A percentile compares a stretch with the other conserved stretches of the same genome.
Evolutionary conservation across 2,329 filamentous ascomycete genomes (phyloP).

Genomic region (Neonectria hederae): DNA sequence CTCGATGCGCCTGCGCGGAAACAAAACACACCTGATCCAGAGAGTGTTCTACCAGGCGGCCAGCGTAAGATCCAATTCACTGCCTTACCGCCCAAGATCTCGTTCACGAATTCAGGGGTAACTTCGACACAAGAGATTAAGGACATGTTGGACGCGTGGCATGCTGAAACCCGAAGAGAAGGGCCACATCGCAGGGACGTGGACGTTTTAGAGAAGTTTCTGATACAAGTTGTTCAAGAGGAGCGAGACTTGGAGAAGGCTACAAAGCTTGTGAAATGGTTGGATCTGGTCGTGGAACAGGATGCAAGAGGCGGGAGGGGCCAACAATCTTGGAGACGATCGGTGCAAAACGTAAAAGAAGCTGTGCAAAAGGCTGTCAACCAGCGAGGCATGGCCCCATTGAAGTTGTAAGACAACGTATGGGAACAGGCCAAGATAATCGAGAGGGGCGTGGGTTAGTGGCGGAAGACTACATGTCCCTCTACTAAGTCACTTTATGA

Average conservation of each 20-base stretch:
- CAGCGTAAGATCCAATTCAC: conserved; percentile 60
- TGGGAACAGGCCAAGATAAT: background rate
- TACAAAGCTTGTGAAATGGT: conserved; percentile 74
- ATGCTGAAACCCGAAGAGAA: conserved; percentile 73
- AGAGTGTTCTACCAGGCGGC: conserved; percentile 44
- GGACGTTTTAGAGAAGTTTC: conserved; percentile 75
- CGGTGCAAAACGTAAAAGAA: conserved; percentile 55
- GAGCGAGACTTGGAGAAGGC: conserved; percentile 84
- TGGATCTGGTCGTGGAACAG: conserved; percentile 65
- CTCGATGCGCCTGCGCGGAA: conserved; percentile 52
- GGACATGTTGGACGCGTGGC: conserved; percentile 80
- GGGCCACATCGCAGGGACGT: conserved; percentile 85
- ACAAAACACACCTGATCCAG: conserved; percentile 34
- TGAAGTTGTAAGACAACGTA: conserved; percentile 55
- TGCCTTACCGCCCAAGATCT: conserved; percentile 54
- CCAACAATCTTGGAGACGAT: conserved; percentile 57
- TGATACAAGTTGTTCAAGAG: conserved; percentile 75
- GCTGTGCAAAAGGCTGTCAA: conserved; percentile 65
- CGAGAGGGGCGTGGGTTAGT: background rate
- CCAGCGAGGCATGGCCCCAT: conserved; percentile 64
- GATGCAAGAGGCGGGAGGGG: conserved; percentile 50
- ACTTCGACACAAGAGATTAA: conserved; percentile 69
- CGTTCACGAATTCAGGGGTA: conserved; percentile 56
- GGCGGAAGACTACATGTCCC: background rate
- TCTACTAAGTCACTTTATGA: background rate